Conservation (phyloP, 805 yeast genomes). For the Lipomyces sp. region DNA sequence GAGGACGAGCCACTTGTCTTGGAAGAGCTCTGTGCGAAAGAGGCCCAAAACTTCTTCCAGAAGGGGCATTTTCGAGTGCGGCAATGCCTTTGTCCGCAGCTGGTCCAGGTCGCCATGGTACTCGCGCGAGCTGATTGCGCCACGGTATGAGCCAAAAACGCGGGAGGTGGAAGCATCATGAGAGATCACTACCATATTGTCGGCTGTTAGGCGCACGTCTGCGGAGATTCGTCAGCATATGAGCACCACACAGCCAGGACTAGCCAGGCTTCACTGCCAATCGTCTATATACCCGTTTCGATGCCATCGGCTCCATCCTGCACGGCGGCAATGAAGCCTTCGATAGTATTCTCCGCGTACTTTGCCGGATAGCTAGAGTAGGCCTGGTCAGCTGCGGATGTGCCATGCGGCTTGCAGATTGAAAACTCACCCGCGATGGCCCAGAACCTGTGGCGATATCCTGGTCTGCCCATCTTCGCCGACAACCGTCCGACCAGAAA, state of each 20-base stretch:
- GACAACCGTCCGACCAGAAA: too few relatives aligned
- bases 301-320: slow-evolving; percentile 47
- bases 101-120: slow-evolving; percentile 41
- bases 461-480: background rate
- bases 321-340: slow-evolving; percentile 48
- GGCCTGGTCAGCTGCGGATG: too few relatives aligned
- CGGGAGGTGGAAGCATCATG: slow-evolving; percentile 54
- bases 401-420: too few relatives aligned
- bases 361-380: slow-evolving; percentile 17
- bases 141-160: slow-evolving; percentile 43
- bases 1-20: slow-evolving; percentile 20
- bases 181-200: slow-evolving; percentile 52
- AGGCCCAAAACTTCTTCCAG: slow-evolving; percentile 16
- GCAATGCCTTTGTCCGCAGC: slow-evolving; percentile 38
- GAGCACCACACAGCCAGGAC: background rate
- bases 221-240: background rate
- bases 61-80: slow-evolving; percentile 27
- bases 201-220: slow-evolving; percentile 51
- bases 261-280: background rate
- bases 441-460: slow-evolving; percentile 12
- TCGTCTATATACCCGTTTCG: slow-evolving; percentile 41
- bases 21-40: slow-evolving; percentile 10
- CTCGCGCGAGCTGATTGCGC: slow-evolving; percentile 41
- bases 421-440: slow-evolving; percentile 32
- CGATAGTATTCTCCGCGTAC: slow-evolving; percentile 36